Conservation (phyloP, 805 yeast species). For the Myxozyma kluyveri region DNA sequence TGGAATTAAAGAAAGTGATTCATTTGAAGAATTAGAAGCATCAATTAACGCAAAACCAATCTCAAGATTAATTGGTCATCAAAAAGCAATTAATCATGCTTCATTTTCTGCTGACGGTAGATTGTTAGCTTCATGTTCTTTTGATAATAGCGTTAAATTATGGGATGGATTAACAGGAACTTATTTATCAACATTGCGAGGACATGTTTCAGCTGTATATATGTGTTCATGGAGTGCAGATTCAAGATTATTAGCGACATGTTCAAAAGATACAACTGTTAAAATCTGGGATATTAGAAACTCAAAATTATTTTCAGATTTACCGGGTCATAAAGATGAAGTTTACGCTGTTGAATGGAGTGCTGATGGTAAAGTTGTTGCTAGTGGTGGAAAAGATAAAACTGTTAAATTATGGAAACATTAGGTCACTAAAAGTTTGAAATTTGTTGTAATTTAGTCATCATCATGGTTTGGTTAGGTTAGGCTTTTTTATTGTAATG, state of each 20-base stretch:
- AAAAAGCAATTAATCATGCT: constrained; percentile 92
- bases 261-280: constrained; percentile 93
- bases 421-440: constrained; percentile 27
- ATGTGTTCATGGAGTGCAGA: constrained; percentile 98
- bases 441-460: too few species aligned
- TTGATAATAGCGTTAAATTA: constrained; percentile 89
- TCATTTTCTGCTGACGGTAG: constrained; percentile 95
- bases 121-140: constrained; percentile 83
- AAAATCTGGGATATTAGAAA: constrained; percentile 96
- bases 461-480: too few species aligned
- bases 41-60: constrained; percentile 70
- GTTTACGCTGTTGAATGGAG: constrained; percentile 98
- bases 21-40: background rate
- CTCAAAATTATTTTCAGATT: constrained; percentile 75
- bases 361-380: constrained; percentile 86
- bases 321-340: constrained; percentile 96
- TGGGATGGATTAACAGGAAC: constrained; percentile 97
- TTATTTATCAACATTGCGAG: constrained; percentile 84
- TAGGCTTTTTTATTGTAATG: too few species aligned
- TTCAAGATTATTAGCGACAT: constrained; percentile 82
- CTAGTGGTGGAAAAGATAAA: constrained; percentile 97
- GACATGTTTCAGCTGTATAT: constrained; percentile 97
- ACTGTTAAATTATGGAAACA: constrained; percentile 90
- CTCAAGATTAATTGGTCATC: constrained; percentile 96
- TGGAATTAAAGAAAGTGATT: constrained; percentile 9